phyloP scores from a whole-genome alignment of 139 green algal genomes.

The Yamagishiella unicocca region DNA sequence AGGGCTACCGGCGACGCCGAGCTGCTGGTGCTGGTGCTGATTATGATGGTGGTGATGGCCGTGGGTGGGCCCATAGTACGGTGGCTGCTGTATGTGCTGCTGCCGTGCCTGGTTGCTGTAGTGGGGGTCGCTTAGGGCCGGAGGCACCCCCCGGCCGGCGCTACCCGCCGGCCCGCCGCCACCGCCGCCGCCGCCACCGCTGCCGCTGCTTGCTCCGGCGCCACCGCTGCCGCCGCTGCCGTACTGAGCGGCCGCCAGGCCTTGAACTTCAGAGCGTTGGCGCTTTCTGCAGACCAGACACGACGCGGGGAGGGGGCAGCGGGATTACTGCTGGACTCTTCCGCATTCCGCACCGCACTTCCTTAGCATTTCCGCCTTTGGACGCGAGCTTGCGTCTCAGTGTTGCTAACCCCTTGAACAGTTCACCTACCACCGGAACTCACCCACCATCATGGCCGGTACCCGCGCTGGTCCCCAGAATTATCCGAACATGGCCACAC shows the following conservation, averaged over 20 bases:
- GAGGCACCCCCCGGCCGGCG: background rate
- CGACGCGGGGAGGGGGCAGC: too few species aligned
- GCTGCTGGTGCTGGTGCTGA: background rate
- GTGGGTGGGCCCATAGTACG: background rate
- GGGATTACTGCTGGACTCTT: too few species aligned
- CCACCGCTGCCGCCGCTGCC: background rate
- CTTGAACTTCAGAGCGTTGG: background rate
- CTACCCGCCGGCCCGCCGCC: background rate
- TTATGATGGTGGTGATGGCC: background rate
- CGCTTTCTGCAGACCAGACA: background rate
- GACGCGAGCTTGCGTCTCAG: too few species aligned
- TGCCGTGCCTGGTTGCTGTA: background rate
- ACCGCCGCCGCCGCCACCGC: background rate
- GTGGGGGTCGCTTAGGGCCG: background rate
- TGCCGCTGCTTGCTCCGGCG: background rate
- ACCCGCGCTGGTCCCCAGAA: too few species aligned
- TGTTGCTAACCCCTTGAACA: too few species aligned
- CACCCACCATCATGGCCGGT: too few species aligned
- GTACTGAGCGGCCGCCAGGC: background rate
- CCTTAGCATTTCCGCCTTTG: too few species aligned
- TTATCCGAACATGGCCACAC: too few species aligned
- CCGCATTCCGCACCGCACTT: too few species aligned
- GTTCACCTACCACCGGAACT: too few species aligned
- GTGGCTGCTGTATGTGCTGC: background rate
- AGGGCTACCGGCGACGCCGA: background rate